Percentiles rank a stretch among this genome's conserved stretches.
Conservation (phyloP, 176 grass and related monocot genomes). For the Ensete ventricosum region DNA sequence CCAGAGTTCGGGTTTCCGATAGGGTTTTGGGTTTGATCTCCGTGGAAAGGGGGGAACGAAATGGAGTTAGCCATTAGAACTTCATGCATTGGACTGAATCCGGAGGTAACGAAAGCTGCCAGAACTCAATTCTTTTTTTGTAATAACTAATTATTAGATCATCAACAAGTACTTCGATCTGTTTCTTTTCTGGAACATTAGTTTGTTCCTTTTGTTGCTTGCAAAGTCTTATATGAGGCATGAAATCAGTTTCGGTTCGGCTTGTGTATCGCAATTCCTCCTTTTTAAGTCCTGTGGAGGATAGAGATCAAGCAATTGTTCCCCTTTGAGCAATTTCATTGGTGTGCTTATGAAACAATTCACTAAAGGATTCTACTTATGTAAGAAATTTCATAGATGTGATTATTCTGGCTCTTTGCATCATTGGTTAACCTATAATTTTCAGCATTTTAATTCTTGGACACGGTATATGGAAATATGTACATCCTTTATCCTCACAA, state of each 20-base stretch:
- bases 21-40: neutral
- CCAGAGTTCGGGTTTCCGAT: neutral
- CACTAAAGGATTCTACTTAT: no score
- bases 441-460: no score
- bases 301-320: no score
- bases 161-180: neutral
- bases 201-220: neutral
- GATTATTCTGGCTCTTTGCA: no score
- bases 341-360: no score
- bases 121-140: neutral
- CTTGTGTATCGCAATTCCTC: no score
- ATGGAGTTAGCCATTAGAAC: constrained; percentile 1
- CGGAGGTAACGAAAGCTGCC: neutral
- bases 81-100: neutral
- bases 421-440: no score
- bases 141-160: neutral
- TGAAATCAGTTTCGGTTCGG: neutral
- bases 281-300: no score
- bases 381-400: no score
- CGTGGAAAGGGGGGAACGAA: neutral
- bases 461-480: no score
- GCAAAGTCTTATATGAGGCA: neutral
- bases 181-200: neutral
- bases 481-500: neutral
- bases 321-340: no score